Conservation (phyloP, 768 basidiomycete species). For the Guyanaporus albipodus region DNA sequence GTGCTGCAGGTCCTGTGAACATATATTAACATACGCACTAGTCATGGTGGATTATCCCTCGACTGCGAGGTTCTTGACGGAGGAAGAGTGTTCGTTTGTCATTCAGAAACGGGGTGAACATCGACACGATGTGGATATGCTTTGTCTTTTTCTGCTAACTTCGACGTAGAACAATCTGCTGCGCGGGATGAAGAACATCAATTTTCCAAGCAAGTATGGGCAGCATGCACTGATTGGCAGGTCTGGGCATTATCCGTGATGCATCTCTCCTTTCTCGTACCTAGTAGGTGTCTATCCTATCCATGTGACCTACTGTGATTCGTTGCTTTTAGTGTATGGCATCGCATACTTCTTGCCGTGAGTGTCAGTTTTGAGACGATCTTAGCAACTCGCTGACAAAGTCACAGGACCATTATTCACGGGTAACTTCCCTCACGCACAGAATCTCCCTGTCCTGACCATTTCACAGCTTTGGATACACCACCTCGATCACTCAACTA, state of each 20-base stretch:
- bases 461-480: constrained; percentile 1
- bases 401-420: constrained; percentile 4
- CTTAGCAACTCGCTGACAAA: not conserved
- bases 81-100: not conserved
- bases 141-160: not conserved
- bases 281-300: not conserved
- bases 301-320: not conserved
- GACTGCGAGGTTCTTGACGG: not conserved
- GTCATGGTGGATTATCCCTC: constrained; percentile 6
- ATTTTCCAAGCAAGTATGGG: not conserved
- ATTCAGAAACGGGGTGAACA: not conserved
- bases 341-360: constrained; percentile 5
- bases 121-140: too few species aligned
- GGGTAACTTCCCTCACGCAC: not conserved
- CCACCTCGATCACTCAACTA: not conserved
- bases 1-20: not conserved
- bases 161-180: not conserved
- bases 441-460: not conserved
- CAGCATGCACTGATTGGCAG: constrained; percentile 4
- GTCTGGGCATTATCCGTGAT: constrained; percentile 1
- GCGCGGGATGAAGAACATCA: constrained; percentile 1
- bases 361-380: not conserved
- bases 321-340: not conserved
- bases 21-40: not conserved
- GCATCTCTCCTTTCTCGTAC: not conserved